These are phyloP conservation scores for Hortaea werneckii DNA, from an alignment of 2,329 filamentous ascomycete species.

Conservation along the genomic window DNA sequence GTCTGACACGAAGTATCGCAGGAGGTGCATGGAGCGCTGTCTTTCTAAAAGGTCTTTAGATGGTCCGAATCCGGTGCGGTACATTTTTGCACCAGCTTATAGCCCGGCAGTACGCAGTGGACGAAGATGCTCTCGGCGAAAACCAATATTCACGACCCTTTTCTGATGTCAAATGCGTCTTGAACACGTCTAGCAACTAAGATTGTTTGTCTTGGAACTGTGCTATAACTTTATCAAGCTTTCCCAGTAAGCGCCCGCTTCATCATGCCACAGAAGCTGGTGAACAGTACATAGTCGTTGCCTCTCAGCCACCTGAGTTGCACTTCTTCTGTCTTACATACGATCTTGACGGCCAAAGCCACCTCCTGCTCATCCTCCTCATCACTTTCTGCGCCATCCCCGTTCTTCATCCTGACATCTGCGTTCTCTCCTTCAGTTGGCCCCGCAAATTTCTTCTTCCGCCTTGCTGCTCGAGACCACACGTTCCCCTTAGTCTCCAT, in stretches of 20 bases:
- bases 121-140: neutral
- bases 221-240: neutral
- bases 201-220: too few relatives aligned
- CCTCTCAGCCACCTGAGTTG: constrained; percentile 66
- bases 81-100: too few relatives aligned
- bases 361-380: constrained; percentile 22
- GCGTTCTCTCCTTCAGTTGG: constrained; percentile 8
- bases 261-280: constrained; percentile 78
- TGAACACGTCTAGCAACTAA: too few relatives aligned
- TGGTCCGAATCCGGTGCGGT: too few relatives aligned
- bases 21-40: too few relatives aligned
- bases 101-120: too few relatives aligned
- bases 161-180: too few relatives aligned
- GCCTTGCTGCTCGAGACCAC: constrained; percentile 65
- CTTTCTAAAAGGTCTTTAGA: too few relatives aligned
- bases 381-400: constrained; percentile 7
- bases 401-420: constrained; percentile 18
- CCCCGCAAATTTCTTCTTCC: constrained; percentile 38
- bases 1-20: too few relatives aligned
- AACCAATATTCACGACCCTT: too few relatives aligned
- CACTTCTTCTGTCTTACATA: constrained; percentile 27
- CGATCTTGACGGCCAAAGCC: constrained; percentile 33
- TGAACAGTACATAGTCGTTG: constrained; percentile 61
- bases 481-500: constrained; percentile 61
- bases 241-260: constrained; percentile 31